phyloP scores from a whole-genome alignment of 2,329 filamentous ascomycete genomes.

The Apiospora rasikravindrae region DNA sequence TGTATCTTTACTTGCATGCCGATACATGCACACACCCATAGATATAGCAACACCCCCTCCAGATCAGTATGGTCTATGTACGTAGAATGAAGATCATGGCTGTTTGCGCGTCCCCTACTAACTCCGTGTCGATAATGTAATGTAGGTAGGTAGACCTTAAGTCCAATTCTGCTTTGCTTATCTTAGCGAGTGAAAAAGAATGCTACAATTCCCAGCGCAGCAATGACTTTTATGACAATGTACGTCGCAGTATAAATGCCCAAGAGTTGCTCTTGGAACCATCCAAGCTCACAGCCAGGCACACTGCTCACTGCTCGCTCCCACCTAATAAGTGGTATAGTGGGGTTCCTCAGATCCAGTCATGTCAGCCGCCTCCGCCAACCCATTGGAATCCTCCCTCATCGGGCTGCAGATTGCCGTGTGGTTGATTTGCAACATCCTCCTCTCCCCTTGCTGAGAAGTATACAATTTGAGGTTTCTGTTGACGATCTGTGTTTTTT shows the following conservation, averaged over 20 bases:
- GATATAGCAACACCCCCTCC: background rate
- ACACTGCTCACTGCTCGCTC: background rate
- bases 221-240: background rate
- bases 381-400: background rate
- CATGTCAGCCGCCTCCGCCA: background rate
- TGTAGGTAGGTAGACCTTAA: background rate
- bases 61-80: background rate
- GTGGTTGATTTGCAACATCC: background rate
- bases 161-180: too few species aligned
- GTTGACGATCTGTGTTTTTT: background rate
- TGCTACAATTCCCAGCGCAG: background rate
- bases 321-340: background rate
- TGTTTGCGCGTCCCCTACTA: background rate
- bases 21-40: background rate
- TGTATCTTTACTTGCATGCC: background rate
- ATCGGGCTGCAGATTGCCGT: constrained; percentile 8
- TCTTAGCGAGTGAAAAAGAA: background rate
- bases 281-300: background rate
- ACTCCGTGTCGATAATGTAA: background rate
- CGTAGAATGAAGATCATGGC: background rate
- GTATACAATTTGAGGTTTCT: background rate
- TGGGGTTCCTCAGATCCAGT: constrained; percentile 1
- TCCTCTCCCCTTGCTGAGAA: background rate
- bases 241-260: background rate
- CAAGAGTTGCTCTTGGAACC: background rate